Percentiles rank a stretch among this genome's conserved stretches.
Evolutionary conservation across 371 early-diverging fungal genomes (phyloP).

Genomic region (Mucor circinelloides): DNA sequence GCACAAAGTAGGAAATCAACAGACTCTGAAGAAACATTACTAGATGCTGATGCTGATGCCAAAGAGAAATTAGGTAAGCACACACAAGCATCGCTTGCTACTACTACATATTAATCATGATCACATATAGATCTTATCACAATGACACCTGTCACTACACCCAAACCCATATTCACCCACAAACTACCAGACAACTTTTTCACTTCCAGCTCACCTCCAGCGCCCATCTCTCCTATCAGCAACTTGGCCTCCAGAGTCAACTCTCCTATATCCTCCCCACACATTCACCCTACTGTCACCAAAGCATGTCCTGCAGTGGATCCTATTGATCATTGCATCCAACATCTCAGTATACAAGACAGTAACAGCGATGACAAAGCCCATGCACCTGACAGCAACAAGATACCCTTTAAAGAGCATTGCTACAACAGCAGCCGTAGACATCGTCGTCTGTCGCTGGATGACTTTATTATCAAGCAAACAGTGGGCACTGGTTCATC

Average conservation of each 20-base stretch:
- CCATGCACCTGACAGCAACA: background rate
- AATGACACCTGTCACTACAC: background rate
- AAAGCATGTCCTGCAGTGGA: background rate
- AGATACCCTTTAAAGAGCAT: background rate
- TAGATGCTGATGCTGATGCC: background rate
- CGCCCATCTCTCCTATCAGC: slow-evolving; percentile 9
- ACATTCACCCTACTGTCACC: slow-evolving; percentile 1
- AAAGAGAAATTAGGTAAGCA: background rate
- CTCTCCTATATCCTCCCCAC: slow-evolving; percentile 13
- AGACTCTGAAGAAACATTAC: background rate
- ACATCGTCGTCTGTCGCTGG: background rate
- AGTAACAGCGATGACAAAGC: background rate
- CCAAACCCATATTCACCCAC: slow-evolving; percentile 15
- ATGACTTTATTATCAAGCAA: slow-evolving; percentile 24
- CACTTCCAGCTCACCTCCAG: slow-evolving; percentile 6
- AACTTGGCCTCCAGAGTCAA: background rate
- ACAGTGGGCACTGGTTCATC: slow-evolving; percentile 74
- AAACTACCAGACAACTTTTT: slow-evolving; percentile 15
- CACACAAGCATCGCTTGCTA: background rate
- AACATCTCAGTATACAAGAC: background rate
- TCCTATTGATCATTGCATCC: background rate
- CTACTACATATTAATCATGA: no score
- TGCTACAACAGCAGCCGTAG: background rate
- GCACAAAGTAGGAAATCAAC: background rate
- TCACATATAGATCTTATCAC: background rate